A percentile compares a stretch with the other conserved stretches of the same genome.
Conservation (phyloP, 768 basidiomycete genomes). For the Podaxis sp. region DNA sequence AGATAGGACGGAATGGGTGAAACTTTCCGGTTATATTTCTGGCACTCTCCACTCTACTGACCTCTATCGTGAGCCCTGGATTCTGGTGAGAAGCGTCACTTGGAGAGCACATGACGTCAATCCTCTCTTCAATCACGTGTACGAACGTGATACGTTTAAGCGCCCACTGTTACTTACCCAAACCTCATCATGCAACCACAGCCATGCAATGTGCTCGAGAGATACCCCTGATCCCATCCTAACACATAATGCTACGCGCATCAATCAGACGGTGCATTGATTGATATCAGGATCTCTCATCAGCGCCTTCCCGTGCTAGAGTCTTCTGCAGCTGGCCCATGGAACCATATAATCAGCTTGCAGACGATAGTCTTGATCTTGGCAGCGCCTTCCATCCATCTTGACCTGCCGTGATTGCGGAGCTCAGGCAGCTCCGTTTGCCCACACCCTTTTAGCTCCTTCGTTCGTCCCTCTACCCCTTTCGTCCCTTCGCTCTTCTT, state of each 20-base stretch:
- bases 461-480: background rate
- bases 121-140: background rate
- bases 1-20: background rate
- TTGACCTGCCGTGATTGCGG: background rate
- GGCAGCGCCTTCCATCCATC: background rate
- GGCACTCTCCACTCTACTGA: slow-evolving; percentile 5
- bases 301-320: background rate
- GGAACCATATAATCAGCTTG: background rate
- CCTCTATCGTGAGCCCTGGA: background rate
- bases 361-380: background rate
- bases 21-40: slow-evolving; percentile 11
- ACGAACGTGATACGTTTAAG: background rate
- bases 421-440: slow-evolving; percentile 1
- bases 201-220: background rate
- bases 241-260: background rate
- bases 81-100: background rate
- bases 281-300: background rate
- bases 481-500: background rate
- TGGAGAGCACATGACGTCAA: slow-evolving; percentile 12
- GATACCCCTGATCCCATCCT: background rate
- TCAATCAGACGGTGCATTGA: background rate
- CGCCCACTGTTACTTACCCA: background rate
- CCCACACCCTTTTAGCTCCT: background rate
- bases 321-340: background rate
- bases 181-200: background rate